These are phyloP conservation scores for Linnemannia schmuckeri DNA, from an alignment of 192 early-diverging fungal genomes.

Conservation along the genomic window DNA sequence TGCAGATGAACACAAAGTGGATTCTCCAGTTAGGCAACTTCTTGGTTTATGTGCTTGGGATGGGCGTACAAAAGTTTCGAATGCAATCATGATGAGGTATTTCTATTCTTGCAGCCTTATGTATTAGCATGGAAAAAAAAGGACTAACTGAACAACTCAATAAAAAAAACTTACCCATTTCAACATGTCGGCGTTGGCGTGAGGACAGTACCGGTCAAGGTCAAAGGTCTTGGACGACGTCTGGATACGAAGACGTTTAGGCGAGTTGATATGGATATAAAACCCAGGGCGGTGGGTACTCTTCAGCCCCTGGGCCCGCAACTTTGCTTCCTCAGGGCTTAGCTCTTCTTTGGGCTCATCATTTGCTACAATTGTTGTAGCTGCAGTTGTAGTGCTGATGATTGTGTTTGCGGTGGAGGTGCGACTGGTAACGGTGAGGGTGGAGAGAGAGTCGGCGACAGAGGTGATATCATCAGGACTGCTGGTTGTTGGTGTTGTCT, in stretches of 20 bases:
- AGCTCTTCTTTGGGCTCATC: slow-evolving; percentile 34
- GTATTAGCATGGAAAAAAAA: too few relatives aligned
- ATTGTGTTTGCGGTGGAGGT: background rate
- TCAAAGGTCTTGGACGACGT: slow-evolving; percentile 48
- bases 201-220: slow-evolving; percentile 46
- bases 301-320: slow-evolving; percentile 37
- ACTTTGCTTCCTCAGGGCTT: slow-evolving; percentile 37
- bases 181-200: slow-evolving; percentile 47
- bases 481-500: background rate
- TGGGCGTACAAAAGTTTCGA: background rate
- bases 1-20: background rate
- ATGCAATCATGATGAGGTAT: background rate
- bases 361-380: background rate
- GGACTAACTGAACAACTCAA: background rate
- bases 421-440: slow-evolving; percentile 6
- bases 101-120: background rate
- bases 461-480: background rate
- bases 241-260: slow-evolving; percentile 39
- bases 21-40: background rate
- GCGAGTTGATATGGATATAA: slow-evolving; percentile 40
- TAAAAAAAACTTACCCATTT: slow-evolving; percentile 40
- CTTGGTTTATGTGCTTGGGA: background rate
- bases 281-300: slow-evolving; percentile 53
- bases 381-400: background rate
- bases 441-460: slow-evolving; percentile 16